phyloP scores from a whole-genome alignment of 2,329 filamentous ascomycete genomes.

The Hypoxylon sp. region DNA sequence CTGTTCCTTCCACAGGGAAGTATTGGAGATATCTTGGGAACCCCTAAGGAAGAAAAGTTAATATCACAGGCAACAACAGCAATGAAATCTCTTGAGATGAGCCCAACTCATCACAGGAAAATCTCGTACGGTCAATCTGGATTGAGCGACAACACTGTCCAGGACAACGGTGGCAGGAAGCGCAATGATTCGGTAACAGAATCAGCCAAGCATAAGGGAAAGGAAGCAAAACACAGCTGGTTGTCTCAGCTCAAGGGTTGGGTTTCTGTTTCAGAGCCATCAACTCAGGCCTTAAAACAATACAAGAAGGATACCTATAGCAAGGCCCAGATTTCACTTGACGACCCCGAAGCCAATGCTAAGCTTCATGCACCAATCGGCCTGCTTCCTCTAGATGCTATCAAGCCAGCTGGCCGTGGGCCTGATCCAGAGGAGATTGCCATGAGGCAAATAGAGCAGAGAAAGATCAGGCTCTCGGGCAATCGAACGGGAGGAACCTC shows the following conservation, averaged over 20 bases:
- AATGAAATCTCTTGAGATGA: conserved; percentile 35
- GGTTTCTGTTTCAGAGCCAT: conserved; percentile 66
- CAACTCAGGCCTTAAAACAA: conserved; percentile 63
- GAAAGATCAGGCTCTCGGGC: conserved; percentile 52
- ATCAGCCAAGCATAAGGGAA: conserved; percentile 48
- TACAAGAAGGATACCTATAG: conserved; percentile 62
- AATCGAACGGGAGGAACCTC: conserved; percentile 28
- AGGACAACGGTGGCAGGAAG: conserved; percentile 16
- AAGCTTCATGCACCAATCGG: conserved; percentile 64
- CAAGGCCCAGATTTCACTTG: conserved; percentile 60
- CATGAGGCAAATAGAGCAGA: conserved; percentile 55
- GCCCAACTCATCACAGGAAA: conserved; percentile 11
- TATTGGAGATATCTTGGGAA: conserved; percentile 21
- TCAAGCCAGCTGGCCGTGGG: conserved; percentile 61
- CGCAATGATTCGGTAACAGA: conserved; percentile 32
- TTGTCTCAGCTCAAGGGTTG: conserved; percentile 63
- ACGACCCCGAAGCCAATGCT: conserved; percentile 61
- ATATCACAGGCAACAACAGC: conserved; percentile 25
- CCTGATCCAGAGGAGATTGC: conserved; percentile 63
- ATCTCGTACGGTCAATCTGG: conserved; percentile 19
- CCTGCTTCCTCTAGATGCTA: conserved; percentile 62
- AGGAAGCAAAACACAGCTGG: conserved; percentile 56
- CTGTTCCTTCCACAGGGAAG: conserved; percentile 13
- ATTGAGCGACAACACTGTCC: conserved; percentile 6
- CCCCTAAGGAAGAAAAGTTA: conserved; percentile 2